Conservation (phyloP, 345 rosid genomes). For the Ceriops zippeliana region DNA sequence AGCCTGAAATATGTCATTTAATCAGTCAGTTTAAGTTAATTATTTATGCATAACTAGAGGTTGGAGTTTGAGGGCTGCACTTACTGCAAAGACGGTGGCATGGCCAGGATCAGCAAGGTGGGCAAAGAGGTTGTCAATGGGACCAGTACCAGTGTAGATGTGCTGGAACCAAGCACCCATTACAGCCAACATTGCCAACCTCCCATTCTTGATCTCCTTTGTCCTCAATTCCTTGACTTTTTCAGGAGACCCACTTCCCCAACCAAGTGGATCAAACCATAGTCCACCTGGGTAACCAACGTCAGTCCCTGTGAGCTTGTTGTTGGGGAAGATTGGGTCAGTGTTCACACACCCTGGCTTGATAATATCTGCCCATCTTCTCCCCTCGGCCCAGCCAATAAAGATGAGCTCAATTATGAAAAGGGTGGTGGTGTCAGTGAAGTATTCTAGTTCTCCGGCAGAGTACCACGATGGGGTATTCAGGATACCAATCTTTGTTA, state of each 20-base stretch:
- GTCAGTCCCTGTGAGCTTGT: slow-evolving; percentile 91
- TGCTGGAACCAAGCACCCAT: slow-evolving; percentile 99
- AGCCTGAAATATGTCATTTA: slow-evolving; percentile 42
- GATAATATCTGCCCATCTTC: slow-evolving; percentile 94
- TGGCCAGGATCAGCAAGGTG: slow-evolving; percentile 99
- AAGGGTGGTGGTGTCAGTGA: slow-evolving; percentile 6
- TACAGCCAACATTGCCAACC: slow-evolving; percentile 97
- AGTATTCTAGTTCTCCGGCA: too few relatives aligned
- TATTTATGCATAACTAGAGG: not conserved
- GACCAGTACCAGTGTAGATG: slow-evolving; percentile 94
- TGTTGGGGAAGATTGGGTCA: slow-evolving; percentile 94
- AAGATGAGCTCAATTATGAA: slow-evolving; percentile 60
- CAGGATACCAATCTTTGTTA: slow-evolving; percentile 78
- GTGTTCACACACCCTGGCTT: slow-evolving; percentile 97
- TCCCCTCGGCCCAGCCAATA: slow-evolving; percentile 97
- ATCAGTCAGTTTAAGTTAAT: not conserved
- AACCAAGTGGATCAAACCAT: slow-evolving; percentile 97
- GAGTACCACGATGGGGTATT: slow-evolving; percentile 94
- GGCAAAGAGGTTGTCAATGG: slow-evolving; percentile 91
- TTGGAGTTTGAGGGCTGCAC: slow-evolving; percentile 7
- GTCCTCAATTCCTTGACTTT: slow-evolving; percentile 89
- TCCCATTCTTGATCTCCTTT: slow-evolving; percentile 93
- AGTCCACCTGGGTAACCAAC: slow-evolving; percentile 99
- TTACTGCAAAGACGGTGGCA: slow-evolving; percentile 85
- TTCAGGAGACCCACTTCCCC: slow-evolving; percentile 80